Evolutionary conservation across 768 basidiomycete species (phyloP).

Genomic region (Leccinum aurantiacum): DNA sequence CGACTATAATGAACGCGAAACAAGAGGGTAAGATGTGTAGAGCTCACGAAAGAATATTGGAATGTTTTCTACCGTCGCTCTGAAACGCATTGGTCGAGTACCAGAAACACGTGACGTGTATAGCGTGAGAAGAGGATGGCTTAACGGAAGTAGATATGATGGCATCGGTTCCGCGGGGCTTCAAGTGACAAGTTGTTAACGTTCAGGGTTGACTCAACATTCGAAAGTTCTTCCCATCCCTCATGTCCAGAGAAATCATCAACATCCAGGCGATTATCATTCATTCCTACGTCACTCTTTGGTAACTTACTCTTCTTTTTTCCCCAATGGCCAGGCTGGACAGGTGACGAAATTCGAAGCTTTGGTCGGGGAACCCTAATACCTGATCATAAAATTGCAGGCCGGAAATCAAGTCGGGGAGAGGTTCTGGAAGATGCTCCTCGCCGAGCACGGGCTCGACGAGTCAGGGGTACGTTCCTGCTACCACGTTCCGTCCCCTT

Average conservation of each 20-base stretch:
- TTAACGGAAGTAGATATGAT: slow-evolving; percentile 7
- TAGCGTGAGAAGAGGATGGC: not conserved
- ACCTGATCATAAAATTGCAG: slow-evolving; percentile 35
- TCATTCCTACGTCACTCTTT: not conserved
- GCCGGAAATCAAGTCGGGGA: slow-evolving; percentile 82
- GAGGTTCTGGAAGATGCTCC: slow-evolving; percentile 85
- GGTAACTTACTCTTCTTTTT: slow-evolving; percentile 11
- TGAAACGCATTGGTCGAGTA: slow-evolving; percentile 53
- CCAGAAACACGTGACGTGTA: slow-evolving; percentile 19
- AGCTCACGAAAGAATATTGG: slow-evolving; percentile 53
- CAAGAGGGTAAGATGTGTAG: not conserved
- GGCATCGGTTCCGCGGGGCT: slow-evolving; percentile 16
- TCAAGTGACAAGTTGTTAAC: not conserved
- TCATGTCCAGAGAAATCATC: slow-evolving; percentile 74
- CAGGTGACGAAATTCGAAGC: slow-evolving; percentile 47
- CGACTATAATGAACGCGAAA: not conserved
- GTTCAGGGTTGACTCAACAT: slow-evolving; percentile 10
- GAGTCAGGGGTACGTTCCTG: slow-evolving; percentile 53
- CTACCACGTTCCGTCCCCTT: slow-evolving; percentile 7
- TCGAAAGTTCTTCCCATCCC: slow-evolving; percentile 12
- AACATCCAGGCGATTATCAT: slow-evolving; percentile 63
- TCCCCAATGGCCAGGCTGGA: slow-evolving; percentile 49
- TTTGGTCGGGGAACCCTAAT: slow-evolving; percentile 10
- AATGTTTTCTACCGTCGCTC: slow-evolving; percentile 58
- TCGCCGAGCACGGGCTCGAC: slow-evolving; percentile 84